Conservation (phyloP, 2,329 filamentous ascomycete genomes). For the Penicillium italicum region DNA sequence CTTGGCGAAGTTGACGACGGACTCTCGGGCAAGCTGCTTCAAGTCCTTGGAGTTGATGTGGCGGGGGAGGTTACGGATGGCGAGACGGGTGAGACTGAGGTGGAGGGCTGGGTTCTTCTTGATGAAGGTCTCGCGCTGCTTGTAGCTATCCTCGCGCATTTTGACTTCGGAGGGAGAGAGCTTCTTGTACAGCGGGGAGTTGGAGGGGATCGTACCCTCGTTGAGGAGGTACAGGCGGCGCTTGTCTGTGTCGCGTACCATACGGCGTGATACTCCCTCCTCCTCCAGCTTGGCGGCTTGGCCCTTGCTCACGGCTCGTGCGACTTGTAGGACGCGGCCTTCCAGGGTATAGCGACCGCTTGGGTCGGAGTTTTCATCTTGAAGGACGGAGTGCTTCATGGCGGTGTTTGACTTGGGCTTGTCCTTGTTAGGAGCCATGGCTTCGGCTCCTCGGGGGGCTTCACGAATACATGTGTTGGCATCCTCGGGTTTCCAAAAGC, state of each 20-base stretch:
- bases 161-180: conserved; percentile 76
- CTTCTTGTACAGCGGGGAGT: conserved; percentile 70
- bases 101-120: conserved; percentile 87
- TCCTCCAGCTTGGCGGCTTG: conserved; percentile 74
- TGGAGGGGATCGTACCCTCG: conserved; percentile 78
- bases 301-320: conserved; percentile 77
- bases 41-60: conserved; percentile 80
- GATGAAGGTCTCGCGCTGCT: conserved; percentile 84
- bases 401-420: conserved; percentile 41
- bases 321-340: conserved; percentile 78
- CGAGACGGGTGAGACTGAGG: conserved; percentile 82
- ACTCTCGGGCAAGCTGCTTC: conserved; percentile 84
- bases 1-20: conserved; percentile 88
- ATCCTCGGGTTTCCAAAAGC: conserved; percentile 76
- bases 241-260: conserved; percentile 78
- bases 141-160: conserved; percentile 81
- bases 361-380: conserved; percentile 78
- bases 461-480: conserved; percentile 70
- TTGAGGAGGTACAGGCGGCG: conserved; percentile 80
- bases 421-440: conserved; percentile 42
- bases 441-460: conserved; percentile 59
- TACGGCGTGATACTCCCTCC: conserved; percentile 59
- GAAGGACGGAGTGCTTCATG: conserved; percentile 75
- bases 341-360: conserved; percentile 86
- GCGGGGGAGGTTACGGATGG: conserved; percentile 84